Base-by-base conservation (phyloP, 306 rosid species). In the Sphenostylis stenocarpa region DNA sequence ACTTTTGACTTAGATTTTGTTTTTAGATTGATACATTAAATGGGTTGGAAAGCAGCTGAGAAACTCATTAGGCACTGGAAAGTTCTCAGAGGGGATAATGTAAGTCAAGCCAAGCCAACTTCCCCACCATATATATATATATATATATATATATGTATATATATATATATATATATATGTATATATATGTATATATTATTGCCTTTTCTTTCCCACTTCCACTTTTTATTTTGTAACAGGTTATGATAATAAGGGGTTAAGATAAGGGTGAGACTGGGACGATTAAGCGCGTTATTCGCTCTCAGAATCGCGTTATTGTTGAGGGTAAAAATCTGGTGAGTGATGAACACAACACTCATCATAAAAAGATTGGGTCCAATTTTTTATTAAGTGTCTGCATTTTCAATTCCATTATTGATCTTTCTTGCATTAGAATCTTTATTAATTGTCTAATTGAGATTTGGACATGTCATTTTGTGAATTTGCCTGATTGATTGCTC, bases 1-100 rank as follows among this genome's bases (percentile, higher is more conserved):
- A 19, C 6, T 41, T 24, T 64, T 26, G 3, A 20, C 14, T 31
- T 7, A 14, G 21, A 0, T 34, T 76, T 17, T 51, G 31, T 44
- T 67, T 71, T 33, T 61, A 56, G 21, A 66, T 70, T 20, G 71
- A 26, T 57, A 36, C 31, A n/a, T 51, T 45, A 66, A 49, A 95
- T 92, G 98, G 97, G 98, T 76, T 90, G 97, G 98, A 95, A 95
- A 87, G 98, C 97, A 1, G 98, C 98, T 23, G 86, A 92, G 89
- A 95, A 95, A 78, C 97, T 95, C 49, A 84, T 95, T 56, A 86
- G 96, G 81, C 92, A 92, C 74, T 95, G 97, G 98, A 92, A 88
- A 84, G 6, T 95, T 87, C 72, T 92, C 77, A 87, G 97, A 83
- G 97, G 97, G 77, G 98, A 95, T 82, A 90, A 90, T 81, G 97